phyloP scores from a whole-genome alignment of 2,329 filamentous ascomycete species.

The Diaporthe citriasiana region DNA sequence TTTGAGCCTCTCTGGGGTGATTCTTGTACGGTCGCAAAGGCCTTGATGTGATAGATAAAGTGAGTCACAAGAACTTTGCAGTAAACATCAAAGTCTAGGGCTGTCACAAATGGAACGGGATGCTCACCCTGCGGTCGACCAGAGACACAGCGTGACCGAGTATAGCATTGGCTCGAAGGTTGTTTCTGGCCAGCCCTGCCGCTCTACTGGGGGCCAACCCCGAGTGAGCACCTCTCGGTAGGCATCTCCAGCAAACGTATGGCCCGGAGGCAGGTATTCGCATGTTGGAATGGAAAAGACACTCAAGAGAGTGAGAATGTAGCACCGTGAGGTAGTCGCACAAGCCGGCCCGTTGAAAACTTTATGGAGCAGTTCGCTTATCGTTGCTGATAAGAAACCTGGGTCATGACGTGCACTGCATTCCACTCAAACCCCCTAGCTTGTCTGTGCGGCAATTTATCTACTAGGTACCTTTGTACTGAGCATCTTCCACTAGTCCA shows the following conservation, averaged over 20 bases:
- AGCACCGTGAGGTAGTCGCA: neutral
- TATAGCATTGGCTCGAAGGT: constrained; percentile 13
- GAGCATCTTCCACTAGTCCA: neutral
- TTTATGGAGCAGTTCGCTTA: constrained; percentile 14
- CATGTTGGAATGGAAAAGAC: constrained; percentile 47
- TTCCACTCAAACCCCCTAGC: constrained; percentile 3
- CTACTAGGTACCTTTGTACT: neutral
- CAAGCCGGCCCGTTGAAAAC: neutral
- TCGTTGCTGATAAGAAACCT: constrained; percentile 18
- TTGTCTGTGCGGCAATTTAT: neutral
- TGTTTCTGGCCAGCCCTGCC: constrained; percentile 20
- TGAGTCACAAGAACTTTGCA: neutral
- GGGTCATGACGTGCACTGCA: constrained; percentile 7
- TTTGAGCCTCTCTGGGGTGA: neutral
- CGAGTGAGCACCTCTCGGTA: constrained; percentile 30
- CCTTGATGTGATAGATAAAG: neutral
- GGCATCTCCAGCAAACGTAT: constrained; percentile 54
- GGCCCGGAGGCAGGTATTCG: constrained; percentile 46
- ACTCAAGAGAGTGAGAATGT: constrained; percentile 4
- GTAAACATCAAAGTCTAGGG: neutral
- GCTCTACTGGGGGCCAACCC: neutral
- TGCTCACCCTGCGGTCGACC: constrained; percentile 24
- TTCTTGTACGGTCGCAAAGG: constrained; percentile 38
- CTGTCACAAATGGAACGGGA: constrained; percentile 16
- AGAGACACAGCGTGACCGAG: constrained; percentile 7